A percentile compares a stretch with the other conserved stretches of the same genome.
These are phyloP conservation scores for Capniomyces stellatus DNA, from an alignment of 371 early-diverging fungal genomes.

Conservation along the genomic window DNA sequence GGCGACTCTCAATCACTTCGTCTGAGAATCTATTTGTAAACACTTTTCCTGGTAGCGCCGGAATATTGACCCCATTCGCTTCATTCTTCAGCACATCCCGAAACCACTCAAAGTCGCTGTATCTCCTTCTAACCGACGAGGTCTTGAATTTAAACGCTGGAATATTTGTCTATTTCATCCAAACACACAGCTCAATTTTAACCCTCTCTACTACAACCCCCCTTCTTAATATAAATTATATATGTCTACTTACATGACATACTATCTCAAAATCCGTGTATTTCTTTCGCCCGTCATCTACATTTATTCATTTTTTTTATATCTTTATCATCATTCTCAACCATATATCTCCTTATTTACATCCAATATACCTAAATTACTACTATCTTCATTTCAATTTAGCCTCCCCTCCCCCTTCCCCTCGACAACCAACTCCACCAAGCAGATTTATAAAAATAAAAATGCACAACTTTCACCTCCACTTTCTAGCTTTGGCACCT, in stretches of 20 bases:
- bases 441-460: no score
- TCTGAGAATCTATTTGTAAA: constrained; percentile 88
- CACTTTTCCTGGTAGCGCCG: constrained; percentile 90
- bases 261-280: constrained; percentile 92
- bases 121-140: constrained; percentile 77
- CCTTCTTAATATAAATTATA: constrained; percentile 37
- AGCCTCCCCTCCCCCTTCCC: no score
- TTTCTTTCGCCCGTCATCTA: constrained; percentile 54
- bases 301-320: no score
- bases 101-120: constrained; percentile 97
- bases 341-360: no score
- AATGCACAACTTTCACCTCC: no score
- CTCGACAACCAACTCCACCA: no score
- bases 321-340: no score
- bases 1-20: constrained; percentile 81
- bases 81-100: constrained; percentile 84
- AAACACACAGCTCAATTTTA: constrained; percentile 23
- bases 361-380: no score
- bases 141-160: constrained; percentile 83
- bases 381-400: no score
- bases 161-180: constrained; percentile 73
- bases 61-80: constrained; percentile 80
- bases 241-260: constrained; percentile 29
- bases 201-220: not conserved
- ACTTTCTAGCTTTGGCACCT: constrained; percentile 5